phyloP scores from a whole-genome alignment of 2,329 filamentous ascomycete genomes.

The Parafenestella ontariensis region DNA sequence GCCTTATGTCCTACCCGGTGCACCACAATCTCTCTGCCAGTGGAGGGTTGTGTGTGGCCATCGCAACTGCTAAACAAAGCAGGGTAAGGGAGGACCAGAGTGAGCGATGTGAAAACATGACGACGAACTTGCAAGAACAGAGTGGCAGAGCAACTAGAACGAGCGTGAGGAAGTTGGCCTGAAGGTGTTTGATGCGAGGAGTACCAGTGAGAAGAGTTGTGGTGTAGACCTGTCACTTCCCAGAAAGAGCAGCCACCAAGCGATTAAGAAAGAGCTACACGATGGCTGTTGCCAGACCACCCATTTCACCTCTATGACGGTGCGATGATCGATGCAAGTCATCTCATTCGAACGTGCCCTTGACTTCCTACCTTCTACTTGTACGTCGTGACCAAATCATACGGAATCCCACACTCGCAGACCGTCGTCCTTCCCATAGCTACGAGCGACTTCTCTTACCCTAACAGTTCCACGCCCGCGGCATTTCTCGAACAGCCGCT shows the following conservation, averaged over 20 bases:
- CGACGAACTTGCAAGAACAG: neutral
- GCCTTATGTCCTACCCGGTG: conserved; percentile 4
- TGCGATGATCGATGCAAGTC: neutral
- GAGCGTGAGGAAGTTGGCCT: too few relatives aligned
- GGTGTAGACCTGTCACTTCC: neutral
- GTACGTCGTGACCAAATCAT: neutral
- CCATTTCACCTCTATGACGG: neutral
- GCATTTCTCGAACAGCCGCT: neutral
- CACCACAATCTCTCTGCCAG: conserved; percentile 10
- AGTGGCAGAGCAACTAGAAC: neutral
- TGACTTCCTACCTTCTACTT: neutral
- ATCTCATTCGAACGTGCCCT: neutral
- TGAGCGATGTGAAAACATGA: neutral
- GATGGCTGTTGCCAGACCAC: neutral
- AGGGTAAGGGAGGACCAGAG: neutral
- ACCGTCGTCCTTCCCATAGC: neutral
- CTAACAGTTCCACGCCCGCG: neutral
- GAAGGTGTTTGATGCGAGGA: neutral
- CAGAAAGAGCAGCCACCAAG: neutral
- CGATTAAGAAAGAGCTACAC: neutral
- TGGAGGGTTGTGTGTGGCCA: neutral
- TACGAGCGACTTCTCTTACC: neutral
- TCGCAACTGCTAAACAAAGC: neutral
- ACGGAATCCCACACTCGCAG: neutral
- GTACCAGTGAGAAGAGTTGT: neutral